phyloP scores from a whole-genome alignment of 1,284 basidiomycete species.

The Exobasidium rhododendri region DNA sequence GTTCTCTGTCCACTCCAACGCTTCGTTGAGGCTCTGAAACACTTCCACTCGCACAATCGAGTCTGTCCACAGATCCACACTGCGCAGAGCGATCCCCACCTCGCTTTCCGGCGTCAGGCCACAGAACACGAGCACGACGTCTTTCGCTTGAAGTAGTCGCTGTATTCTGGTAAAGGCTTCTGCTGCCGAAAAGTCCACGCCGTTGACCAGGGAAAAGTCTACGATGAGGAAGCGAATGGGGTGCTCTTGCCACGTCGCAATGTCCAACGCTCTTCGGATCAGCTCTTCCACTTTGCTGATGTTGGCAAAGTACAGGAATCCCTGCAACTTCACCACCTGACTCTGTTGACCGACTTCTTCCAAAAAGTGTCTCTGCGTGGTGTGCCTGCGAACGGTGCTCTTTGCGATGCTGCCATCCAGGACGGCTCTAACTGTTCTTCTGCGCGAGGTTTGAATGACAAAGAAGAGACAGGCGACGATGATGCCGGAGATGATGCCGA shows the following conservation, averaged over 20 bases:
- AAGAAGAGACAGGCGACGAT: constrained; percentile 91
- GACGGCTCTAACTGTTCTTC: constrained; percentile 47
- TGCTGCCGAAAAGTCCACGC: constrained; percentile 89
- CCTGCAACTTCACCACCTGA: constrained; percentile 75
- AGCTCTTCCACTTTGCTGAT: constrained; percentile 78
- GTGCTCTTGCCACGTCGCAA: constrained; percentile 69
- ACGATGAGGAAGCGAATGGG: constrained; percentile 73
- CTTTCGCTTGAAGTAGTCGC: constrained; percentile 71
- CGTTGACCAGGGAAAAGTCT: constrained; percentile 72
- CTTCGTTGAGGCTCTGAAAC: constrained; percentile 80
- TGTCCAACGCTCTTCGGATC: constrained; percentile 71
- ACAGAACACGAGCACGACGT: constrained; percentile 82
- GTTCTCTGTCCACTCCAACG: constrained; percentile 74
- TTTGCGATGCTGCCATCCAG: constrained; percentile 57
- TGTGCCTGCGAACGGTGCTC: constrained; percentile 86
- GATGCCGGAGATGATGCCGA: constrained; percentile 88
- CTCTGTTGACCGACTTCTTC: constrained; percentile 88
- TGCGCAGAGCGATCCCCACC: constrained; percentile 42
- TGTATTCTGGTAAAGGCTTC: constrained; percentile 93
- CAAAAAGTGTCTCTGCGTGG: constrained; percentile 81
- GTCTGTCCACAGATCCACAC: constrained; percentile 68
- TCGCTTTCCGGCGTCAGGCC: constrained; percentile 61
- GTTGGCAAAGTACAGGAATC: constrained; percentile 94
- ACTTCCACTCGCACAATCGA: constrained; percentile 61
- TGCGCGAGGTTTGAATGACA: constrained; percentile 86